phyloP scores from a whole-genome alignment of 1,284 basidiomycete species.

The Abortiporus biennis region DNA sequence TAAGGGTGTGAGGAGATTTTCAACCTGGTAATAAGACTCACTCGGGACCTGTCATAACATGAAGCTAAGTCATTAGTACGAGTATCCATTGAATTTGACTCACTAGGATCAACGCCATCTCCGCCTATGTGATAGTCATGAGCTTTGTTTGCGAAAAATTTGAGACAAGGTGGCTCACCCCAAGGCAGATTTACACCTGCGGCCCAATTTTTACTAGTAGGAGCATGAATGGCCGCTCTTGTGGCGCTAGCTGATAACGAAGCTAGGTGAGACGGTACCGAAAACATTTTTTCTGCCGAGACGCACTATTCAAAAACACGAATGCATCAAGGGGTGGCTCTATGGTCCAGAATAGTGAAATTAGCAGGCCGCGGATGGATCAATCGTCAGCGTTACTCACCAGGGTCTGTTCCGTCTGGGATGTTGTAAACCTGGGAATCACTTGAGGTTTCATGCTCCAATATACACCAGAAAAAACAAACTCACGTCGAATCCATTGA shows the following conservation, averaged over 20 bases:
- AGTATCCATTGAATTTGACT: neutral
- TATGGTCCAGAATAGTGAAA: neutral
- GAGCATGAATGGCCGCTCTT: constrained; percentile 61
- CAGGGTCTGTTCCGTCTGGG: constrained; percentile 27
- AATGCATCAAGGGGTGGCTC: constrained; percentile 26
- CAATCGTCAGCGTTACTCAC: too few relatives aligned
- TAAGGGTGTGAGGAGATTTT: neutral
- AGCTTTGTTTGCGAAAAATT: too few relatives aligned
- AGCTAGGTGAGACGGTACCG: neutral
- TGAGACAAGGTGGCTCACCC: constrained; percentile 19
- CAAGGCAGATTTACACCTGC: constrained; percentile 43
- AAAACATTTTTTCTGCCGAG: constrained; percentile 2
- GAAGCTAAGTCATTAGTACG: neutral
- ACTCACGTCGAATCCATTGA: constrained; percentile 20
- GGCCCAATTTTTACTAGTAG: constrained; percentile 55
- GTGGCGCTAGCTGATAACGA: constrained; percentile 39
- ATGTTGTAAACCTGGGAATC: constrained; percentile 23
- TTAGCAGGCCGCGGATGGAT: neutral
- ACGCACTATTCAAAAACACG: constrained; percentile 54
- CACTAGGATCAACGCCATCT: constrained; percentile 9
- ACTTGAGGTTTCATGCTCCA: too few relatives aligned
- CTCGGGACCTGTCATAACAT: constrained; percentile 7
- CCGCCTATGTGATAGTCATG: constrained; percentile 9
- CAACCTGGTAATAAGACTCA: constrained; percentile 2
- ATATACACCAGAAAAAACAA: too few relatives aligned